Evolutionary conservation across 805 yeast species (phyloP), one percentile per base, ranked within the genome.

Genomic region (Ogataea neopini): DNA sequence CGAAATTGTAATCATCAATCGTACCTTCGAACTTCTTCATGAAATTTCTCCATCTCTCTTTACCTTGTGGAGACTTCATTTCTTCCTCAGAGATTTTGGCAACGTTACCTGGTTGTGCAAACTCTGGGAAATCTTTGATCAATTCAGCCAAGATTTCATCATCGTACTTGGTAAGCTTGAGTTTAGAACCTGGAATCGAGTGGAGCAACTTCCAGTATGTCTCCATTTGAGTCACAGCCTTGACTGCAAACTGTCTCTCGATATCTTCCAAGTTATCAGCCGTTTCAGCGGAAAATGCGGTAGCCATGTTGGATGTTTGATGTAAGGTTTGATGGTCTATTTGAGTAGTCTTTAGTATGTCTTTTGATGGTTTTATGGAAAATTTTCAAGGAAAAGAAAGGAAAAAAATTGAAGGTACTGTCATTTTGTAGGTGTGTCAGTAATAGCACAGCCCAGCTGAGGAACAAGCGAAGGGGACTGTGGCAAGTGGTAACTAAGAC

Each of bases 241-340:
- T 88, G 50, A 94, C 99, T 35, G 99, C 98, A 63, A 94, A 94
- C 73, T 94, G 98, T 77, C 83, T 89, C 70, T 94, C 99, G 62
- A 94, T 89, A 60, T 89, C 96, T 70, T 92, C 98, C 60, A 88
- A 75, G 73, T 94, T 94, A 52, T 94, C 97, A 39, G 99, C 97
- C 49, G 76, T 78, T 62, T 94, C 96, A 15, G 99, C 91, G 61
- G 53, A 56, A 40, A 63, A 62, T n/a, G 54, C 51, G 20, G 39
- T 33, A 17, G 42, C 42, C 42, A 39, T 39, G 22, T 5, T 39
- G 42, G 25, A 22, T 22, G 25, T 22, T 8, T 28, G 30, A 28
- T 28, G 30, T 28, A 8, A 6, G 25, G 5, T 22, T 22, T 8
- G 5, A 22, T 22, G 8, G 7, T 8, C 7, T 22, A 22, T 22